Evolutionary conservation across 306 rosid species (phyloP).

Genomic region (Trichosanthes cucumerina): DNA sequence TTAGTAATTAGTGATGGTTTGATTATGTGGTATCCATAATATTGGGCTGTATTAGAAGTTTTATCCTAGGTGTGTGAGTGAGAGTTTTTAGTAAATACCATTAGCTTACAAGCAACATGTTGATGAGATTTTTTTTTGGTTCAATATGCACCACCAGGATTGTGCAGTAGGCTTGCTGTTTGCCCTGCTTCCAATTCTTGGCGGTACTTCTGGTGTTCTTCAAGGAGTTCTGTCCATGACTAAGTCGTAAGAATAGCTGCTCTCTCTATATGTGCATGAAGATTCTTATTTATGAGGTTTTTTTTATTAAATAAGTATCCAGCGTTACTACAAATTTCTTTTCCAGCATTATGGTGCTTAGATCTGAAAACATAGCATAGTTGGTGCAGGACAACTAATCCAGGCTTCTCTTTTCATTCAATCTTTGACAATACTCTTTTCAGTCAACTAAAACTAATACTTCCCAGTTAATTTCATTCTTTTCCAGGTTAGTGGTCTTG

Average conservation of each 20-base stretch:
- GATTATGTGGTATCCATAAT: conserved; percentile 1
- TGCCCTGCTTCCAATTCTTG: conserved; percentile 90
- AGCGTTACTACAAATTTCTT: neutral
- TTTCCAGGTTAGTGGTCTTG: conserved; percentile 65
- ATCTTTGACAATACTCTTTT: neutral
- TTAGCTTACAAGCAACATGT: neutral
- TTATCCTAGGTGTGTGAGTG: neutral
- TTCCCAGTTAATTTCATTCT: conserved; percentile 18
- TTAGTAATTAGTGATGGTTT: neutral
- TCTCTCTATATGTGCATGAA: conserved; percentile 10
- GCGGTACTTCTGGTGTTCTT: conserved; percentile 89
- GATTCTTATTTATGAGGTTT: neutral
- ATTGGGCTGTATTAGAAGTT: neutral
- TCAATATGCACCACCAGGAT: conserved; percentile 43
- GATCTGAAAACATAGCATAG: neutral
- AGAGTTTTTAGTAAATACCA: neutral
- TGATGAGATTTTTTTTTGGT: neutral
- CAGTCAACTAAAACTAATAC: neutral
- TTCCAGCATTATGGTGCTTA: neutral
- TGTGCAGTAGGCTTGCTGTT: conserved; percentile 96
- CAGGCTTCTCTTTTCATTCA: neutral
- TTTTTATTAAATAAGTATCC: neutral
- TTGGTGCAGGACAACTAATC: neutral
- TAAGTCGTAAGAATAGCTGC: conserved; percentile 55
- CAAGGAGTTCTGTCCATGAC: conserved; percentile 90